These are phyloP conservation scores for Achlya hypogyna DNA, from an alignment of 352 stramenopile species.

Conservation along the genomic window DNA sequence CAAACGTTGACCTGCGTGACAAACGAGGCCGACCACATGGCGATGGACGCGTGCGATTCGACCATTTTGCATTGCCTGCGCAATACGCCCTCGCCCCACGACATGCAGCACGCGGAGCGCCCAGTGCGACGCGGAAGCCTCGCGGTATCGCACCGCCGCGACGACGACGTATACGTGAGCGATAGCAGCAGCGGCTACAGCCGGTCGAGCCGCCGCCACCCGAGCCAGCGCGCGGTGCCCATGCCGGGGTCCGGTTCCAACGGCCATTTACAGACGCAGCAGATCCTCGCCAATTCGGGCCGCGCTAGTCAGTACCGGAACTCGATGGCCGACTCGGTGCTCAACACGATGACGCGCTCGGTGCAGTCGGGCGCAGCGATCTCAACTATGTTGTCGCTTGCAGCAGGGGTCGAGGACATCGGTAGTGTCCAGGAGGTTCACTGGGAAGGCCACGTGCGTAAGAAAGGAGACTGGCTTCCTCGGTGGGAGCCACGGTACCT, in stretches of 20 bases:
- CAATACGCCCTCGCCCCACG: background rate
- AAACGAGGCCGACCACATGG: background rate
- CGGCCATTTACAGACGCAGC: background rate
- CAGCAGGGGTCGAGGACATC: background rate
- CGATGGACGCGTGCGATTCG: background rate
- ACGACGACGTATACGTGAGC: background rate
- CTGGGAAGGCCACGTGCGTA: conserved; percentile 51
- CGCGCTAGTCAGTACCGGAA: background rate
- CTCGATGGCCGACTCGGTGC: background rate
- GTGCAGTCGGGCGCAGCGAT: background rate
- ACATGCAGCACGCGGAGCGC: background rate
- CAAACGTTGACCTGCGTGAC: background rate
- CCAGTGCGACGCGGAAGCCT: background rate
- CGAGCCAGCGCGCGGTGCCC: background rate
- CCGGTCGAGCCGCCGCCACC: background rate
- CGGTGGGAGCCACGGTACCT: conserved; percentile 65
- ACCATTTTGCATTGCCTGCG: background rate
- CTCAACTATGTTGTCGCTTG: background rate
- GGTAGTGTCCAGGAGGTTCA: conserved; percentile 3
- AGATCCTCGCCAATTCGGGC: background rate
- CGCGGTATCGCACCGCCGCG: background rate
- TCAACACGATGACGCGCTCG: background rate
- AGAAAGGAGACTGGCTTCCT: conserved; percentile 72
- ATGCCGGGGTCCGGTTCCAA: background rate
- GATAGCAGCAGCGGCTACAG: background rate